These are phyloP conservation scores for Penicillium canariense DNA, from an alignment of 495 filamentous ascomycete genomes.

Conservation along the genomic window DNA sequence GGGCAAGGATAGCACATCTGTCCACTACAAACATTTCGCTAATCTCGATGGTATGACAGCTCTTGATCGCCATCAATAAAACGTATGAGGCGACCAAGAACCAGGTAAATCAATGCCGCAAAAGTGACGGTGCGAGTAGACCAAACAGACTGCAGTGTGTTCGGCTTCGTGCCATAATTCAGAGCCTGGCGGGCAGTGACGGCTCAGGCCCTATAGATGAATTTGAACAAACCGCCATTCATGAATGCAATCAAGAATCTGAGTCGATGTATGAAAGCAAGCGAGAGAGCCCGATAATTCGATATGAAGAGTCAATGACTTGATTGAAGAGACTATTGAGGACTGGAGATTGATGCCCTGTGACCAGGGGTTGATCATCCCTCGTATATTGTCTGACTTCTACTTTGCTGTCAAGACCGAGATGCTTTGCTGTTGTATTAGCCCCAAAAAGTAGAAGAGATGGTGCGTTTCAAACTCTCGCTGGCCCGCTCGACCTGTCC, in stretches of 20 bases:
- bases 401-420: too few relatives aligned
- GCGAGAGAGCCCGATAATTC: constrained; percentile 45
- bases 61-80: constrained; percentile 38
- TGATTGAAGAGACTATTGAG: too few relatives aligned
- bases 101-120: constrained; percentile 53
- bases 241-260: constrained; percentile 63
- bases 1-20: constrained; percentile 27
- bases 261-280: constrained; percentile 40
- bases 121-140: constrained; percentile 9
- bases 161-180: constrained; percentile 6
- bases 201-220: constrained; percentile 7
- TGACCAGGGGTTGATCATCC: too few relatives aligned
- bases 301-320: too few relatives aligned
- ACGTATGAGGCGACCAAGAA: constrained; percentile 49
- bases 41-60: constrained; percentile 19
- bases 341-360: too few relatives aligned
- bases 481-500: too few relatives aligned
- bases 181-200: constrained; percentile 5
- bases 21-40: constrained; percentile 33
- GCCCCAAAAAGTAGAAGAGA: too few relatives aligned
- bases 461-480: too few relatives aligned
- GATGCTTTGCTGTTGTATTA: too few relatives aligned
- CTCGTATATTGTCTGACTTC: too few relatives aligned
- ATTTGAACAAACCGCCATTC: constrained; percentile 55
- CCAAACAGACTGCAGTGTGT: constrained; percentile 11